phyloP scores from a whole-genome alignment of 1,284 basidiomycete genomes.

The Ganoderma lingzhi region DNA sequence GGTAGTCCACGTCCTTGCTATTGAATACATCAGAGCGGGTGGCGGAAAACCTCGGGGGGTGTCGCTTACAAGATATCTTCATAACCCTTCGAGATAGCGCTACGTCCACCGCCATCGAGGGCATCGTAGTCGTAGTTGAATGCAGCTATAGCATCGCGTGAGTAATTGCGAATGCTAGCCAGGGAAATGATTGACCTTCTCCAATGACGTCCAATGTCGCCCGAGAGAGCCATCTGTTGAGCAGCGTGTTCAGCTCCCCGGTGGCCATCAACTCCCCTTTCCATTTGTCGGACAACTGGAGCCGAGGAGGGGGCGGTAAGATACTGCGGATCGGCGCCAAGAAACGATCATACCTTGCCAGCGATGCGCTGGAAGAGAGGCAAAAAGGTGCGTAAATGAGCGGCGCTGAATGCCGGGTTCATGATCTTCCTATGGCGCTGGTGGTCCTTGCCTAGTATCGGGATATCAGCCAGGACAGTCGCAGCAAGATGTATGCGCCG shows the following conservation, averaged over 20 bases:
- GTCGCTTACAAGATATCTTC: conserved; percentile 43
- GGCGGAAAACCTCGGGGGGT: neutral
- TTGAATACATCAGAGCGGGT: neutral
- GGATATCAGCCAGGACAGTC: neutral
- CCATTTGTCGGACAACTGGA: conserved; percentile 33
- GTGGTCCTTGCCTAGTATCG: conserved; percentile 24
- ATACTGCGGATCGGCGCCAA: neutral
- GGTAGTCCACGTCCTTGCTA: conserved; percentile 28
- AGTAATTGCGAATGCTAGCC: neutral
- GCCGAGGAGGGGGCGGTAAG: neutral
- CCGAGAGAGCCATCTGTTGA: conserved; percentile 39
- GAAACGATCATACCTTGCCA: conserved; percentile 22
- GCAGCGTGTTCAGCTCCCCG: conserved; percentile 14
- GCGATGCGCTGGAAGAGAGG: conserved; percentile 33
- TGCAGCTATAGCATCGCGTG: conserved; percentile 29
- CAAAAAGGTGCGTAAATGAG: conserved; percentile 34
- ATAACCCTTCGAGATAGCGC: conserved; percentile 36
- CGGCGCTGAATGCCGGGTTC: conserved; percentile 38
- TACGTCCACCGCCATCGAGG: conserved; percentile 35
- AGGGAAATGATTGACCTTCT: conserved; percentile 29
- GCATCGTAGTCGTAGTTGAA: conserved; percentile 43
- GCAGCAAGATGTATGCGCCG: too few relatives aligned
- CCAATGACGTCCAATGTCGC: conserved; percentile 44
- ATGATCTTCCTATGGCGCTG: conserved; percentile 42
- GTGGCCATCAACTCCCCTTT: conserved; percentile 22